Base-by-base conservation (phyloP, 805 yeast genomes). In the Saturnispora ahearnii region DNA sequence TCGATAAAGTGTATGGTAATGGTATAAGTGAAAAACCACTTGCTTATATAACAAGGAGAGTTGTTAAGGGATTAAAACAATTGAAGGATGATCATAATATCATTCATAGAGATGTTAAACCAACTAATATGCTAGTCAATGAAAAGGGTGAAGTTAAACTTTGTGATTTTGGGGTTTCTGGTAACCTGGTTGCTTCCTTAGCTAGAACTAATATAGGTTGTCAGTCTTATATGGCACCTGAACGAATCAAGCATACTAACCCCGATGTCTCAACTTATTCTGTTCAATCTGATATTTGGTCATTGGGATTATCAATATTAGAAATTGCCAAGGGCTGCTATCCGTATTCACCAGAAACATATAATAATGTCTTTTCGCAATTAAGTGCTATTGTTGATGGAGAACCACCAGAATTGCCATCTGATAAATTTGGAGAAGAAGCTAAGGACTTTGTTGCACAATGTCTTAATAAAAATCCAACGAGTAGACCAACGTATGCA, bases 171-270 rank as follows among this genome's bases (percentile, higher is more conserved):
- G 99, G 99, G 48, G 99, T 91, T 22, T 79, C 89, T 48, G 98
- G 98, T 18, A 91, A 91, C 62, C 71, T 91, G 53, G 98, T 93
- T 22, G 96, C 97, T 2, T 87, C 96, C 0, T 73, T 91, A 59
- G 98, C 98, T 13, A 82, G 88, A 60, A 91, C 99, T 0, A 91
- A 93, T 59, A 88, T 91, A 56, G 99, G 99, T 4, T 91, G 99
- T 67, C 99, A 93, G 68, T 85, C 96, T 1, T 91, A 91, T 66
- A 93, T 93, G 98, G 98, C 98, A 1, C 99, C 99, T 1, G 99
- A 91, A 64, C 77, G 99, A 61, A 93, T 93, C 58, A 81, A 82
- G 61, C 78, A 86, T 0, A 59, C 76, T 53, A 81, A 71, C 55
- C 91, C 89, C 1, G 89, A 84, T 61, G 90, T 81, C 56, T 73